Conservation (phyloP, 768 basidiomycete species). For the Amanita subjunquillea region DNA sequence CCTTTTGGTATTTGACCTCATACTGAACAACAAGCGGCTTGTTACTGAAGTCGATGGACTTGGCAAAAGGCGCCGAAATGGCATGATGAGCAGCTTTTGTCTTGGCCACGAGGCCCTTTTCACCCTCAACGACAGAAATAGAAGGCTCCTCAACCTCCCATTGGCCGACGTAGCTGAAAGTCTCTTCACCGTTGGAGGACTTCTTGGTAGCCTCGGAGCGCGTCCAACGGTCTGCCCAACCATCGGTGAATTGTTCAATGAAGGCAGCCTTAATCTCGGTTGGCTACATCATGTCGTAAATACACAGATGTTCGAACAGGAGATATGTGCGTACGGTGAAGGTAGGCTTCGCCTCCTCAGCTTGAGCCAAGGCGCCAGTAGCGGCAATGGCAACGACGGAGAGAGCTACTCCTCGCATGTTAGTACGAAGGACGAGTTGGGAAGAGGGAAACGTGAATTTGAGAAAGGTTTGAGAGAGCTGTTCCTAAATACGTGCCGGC, state of each 20-base stretch:
- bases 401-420: constrained; percentile 85
- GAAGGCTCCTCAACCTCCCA: constrained; percentile 93
- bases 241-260: constrained; percentile 91
- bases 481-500: constrained; percentile 26
- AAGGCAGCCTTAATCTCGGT: constrained; percentile 81
- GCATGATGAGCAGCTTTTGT: constrained; percentile 97
- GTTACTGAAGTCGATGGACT: constrained; percentile 68
- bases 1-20: constrained; percentile 99
- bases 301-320: constrained; percentile 8
- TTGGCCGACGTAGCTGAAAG: constrained; percentile 93
- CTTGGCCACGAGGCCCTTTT: constrained; percentile 90
- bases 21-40: constrained; percentile 94
- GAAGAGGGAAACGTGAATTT: constrained; percentile 22
- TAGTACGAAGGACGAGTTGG: constrained; percentile 55
- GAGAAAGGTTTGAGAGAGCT: constrained; percentile 14
- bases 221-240: constrained; percentile 90
- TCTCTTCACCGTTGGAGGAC: constrained; percentile 92
- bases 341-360: constrained; percentile 51
- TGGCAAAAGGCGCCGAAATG: constrained; percentile 84
- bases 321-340: constrained; percentile 47
- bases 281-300: constrained; percentile 32
- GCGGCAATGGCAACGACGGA: constrained; percentile 65
- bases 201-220: constrained; percentile 97
- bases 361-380: constrained; percentile 47
- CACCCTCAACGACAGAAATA: constrained; percentile 67